Evolutionary conservation across 2,329 filamentous ascomycete genomes (phyloP).

Genomic region (Ascochyta fabae): DNA sequence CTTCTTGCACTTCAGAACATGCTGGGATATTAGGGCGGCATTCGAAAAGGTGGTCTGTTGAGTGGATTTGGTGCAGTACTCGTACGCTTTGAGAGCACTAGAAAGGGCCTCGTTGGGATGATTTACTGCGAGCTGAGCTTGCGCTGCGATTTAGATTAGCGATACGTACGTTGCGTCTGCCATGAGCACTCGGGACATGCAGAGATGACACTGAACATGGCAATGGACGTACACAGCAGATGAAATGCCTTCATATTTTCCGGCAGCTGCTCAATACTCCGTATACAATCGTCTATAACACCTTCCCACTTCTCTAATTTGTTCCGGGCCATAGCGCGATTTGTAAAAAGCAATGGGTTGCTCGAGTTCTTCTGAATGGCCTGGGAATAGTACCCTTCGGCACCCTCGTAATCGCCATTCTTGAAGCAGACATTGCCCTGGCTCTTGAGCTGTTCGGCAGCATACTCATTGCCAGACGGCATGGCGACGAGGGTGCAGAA

Average conservation of each 20-base stretch:
- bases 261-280: conserved; percentile 72
- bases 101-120: conserved; percentile 75
- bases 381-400: conserved; percentile 74
- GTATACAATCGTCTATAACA: conserved; percentile 77
- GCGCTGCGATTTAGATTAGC: conserved; percentile 56
- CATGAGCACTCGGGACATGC: neutral
- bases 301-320: conserved; percentile 75
- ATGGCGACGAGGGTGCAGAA: conserved; percentile 13
- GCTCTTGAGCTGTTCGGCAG: conserved; percentile 56
- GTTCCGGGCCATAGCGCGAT: conserved; percentile 82
- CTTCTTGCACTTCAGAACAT: conserved; percentile 83
- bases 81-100: conserved; percentile 75
- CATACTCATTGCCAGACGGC: conserved; percentile 45
- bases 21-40: conserved; percentile 72
- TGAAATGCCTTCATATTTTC: conserved; percentile 81
- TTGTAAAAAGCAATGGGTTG: conserved; percentile 84
- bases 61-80: conserved; percentile 64
- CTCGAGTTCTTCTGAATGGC: conserved; percentile 80
- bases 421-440: conserved; percentile 71
- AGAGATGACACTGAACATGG: neutral
- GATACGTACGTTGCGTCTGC: neutral
- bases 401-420: conserved; percentile 67
- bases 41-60: conserved; percentile 65
- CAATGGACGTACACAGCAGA: conserved; percentile 63
- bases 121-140: conserved; percentile 78